These are phyloP conservation scores for Cladosporium sp. DNA, from an alignment of 2,329 filamentous ascomycete species.

Conservation along the genomic window DNA sequence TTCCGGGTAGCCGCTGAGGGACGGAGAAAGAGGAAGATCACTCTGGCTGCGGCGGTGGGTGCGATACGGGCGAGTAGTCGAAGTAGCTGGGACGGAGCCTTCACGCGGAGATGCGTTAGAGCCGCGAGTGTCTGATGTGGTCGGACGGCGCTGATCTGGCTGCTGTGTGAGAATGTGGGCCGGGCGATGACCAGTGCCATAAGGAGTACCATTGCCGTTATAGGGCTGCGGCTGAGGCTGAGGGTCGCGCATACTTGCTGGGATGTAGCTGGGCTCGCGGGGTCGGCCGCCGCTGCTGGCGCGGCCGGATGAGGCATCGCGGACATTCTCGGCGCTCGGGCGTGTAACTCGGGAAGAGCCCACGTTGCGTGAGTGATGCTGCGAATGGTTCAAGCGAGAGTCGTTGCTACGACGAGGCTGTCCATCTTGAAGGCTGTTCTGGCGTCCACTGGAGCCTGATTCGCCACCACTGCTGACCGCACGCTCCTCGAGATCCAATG, in stretches of 20 bases:
- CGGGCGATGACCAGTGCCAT: constrained; percentile 1
- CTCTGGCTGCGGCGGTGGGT: constrained; percentile 17
- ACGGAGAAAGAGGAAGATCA: constrained; percentile 16
- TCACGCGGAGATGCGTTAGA: neutral
- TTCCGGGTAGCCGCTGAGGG: constrained; percentile 2
- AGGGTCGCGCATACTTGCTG: constrained; percentile 14
- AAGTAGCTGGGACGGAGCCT: neutral
- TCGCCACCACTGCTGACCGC: constrained; percentile 18
- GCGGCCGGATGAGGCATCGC: neutral
- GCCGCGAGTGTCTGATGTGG: neutral
- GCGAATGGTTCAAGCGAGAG: neutral
- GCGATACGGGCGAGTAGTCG: neutral
- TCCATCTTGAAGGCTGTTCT: neutral
- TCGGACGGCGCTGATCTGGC: constrained; percentile 4
- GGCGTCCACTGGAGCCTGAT: constrained; percentile 8
- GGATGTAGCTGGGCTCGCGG: constrained; percentile 20
- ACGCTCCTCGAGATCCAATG: constrained; percentile 20
- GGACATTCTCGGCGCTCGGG: constrained; percentile 6
- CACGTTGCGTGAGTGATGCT: constrained; percentile 7
- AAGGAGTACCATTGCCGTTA: neutral
- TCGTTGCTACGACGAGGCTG: neutral
- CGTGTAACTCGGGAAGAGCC: neutral
- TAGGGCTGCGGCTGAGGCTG: constrained; percentile 4
- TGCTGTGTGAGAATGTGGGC: constrained; percentile 3
- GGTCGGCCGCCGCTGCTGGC: neutral